Evolutionary conservation across 176 grass and related monocot species (phyloP).

Genomic region (Triticum dicoccoides): DNA sequence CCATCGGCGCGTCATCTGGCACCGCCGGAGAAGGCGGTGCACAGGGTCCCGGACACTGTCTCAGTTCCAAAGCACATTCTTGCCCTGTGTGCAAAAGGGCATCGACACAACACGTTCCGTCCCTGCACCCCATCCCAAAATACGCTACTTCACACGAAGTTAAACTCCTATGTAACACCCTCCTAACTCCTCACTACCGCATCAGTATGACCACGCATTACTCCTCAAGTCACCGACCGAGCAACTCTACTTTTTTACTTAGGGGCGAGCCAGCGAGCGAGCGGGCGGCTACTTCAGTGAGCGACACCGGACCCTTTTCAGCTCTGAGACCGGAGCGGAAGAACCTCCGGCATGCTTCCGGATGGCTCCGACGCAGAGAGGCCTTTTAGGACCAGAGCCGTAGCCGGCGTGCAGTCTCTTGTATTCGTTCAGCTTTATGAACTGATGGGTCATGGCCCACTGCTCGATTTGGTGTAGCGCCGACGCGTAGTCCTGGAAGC

Average conservation of each 20-base stretch:
- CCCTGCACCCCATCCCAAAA: neutral
- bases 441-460: conserved; percentile 30
- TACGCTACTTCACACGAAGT: conserved; percentile 6
- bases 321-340: neutral
- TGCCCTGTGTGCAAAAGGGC: neutral
- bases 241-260: neutral
- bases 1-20: neutral
- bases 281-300: conserved; percentile 19
- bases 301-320: conserved; percentile 28
- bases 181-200: neutral
- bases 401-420: neutral
- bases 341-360: conserved; percentile 18
- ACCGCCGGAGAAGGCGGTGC: neutral
- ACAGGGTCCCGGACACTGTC: neutral
- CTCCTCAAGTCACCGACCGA: neutral
- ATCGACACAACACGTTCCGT: neutral
- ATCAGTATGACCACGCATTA: conserved; percentile 4
- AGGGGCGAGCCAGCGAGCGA: no score
- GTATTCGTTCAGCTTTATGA: conserved; percentile 25
- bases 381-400: neutral
- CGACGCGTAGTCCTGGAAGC: conserved; percentile 16
- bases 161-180: neutral
- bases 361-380: neutral
- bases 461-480: conserved; percentile 19
- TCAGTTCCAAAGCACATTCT: neutral